A percentile compares a stretch with the other conserved stretches of the same genome.
Evolutionary conservation across 2,329 filamentous ascomycete species (phyloP).

Genomic region (Allantophomopsis lycopodina): DNA sequence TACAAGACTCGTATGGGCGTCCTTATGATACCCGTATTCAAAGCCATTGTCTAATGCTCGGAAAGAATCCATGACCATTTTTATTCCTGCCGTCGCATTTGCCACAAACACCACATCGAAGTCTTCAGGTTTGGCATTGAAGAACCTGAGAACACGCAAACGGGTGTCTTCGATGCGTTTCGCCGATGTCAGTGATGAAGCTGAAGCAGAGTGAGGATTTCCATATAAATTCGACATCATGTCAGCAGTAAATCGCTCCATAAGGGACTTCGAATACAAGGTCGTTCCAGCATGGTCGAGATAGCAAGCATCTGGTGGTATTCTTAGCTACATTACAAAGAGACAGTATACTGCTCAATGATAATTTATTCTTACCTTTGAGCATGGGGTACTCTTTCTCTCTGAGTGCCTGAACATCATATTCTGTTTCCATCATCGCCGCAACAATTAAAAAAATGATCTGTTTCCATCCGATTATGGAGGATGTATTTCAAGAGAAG

Average conservation of each 20-base stretch:
- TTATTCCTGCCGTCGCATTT: slow-evolving; percentile 85
- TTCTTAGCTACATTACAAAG: neutral
- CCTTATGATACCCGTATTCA: slow-evolving; percentile 66
- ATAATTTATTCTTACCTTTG: slow-evolving; percentile 31
- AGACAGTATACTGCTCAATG: neutral
- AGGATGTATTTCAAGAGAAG: slow-evolving; percentile 3
- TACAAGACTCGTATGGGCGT: slow-evolving; percentile 75
- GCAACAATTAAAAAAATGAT: too few species aligned
- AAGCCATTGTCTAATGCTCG: slow-evolving; percentile 58
- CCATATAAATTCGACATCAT: slow-evolving; percentile 71
- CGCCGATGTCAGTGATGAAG: slow-evolving; percentile 65
- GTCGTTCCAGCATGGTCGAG: slow-evolving; percentile 96
- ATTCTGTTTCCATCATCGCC: too few species aligned
- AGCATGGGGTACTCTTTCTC: slow-evolving; percentile 56
- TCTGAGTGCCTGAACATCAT: slow-evolving; percentile 25
- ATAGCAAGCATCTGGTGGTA: slow-evolving; percentile 51
- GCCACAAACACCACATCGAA: slow-evolving; percentile 87
- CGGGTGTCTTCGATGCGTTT: slow-evolving; percentile 64
- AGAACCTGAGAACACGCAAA: slow-evolving; percentile 56
- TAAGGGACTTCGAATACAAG: slow-evolving; percentile 62
- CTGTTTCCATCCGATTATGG: slow-evolving; percentile 3
- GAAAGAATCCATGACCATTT: slow-evolving; percentile 70
- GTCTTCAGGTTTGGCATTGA: slow-evolving; percentile 65
- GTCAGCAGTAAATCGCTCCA: slow-evolving; percentile 65
- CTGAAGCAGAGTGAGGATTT: slow-evolving; percentile 82